Base-by-base conservation (phyloP, 176 grass and related monocot species). In the Coix lacrymajobi region DNA sequence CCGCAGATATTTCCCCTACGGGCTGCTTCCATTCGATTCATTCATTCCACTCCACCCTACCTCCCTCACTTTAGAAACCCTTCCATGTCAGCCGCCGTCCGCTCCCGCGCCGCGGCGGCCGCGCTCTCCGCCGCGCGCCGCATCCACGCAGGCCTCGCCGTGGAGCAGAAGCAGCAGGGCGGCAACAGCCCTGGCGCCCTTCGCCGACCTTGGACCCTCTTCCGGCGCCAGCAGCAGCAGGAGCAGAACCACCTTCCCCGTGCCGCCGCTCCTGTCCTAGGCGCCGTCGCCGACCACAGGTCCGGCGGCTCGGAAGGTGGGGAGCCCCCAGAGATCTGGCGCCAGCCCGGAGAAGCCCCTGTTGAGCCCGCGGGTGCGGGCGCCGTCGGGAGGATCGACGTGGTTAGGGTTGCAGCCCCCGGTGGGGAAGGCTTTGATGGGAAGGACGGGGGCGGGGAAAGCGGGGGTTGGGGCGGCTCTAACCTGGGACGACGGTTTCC, bases 321-420 rank as follows among this genome's bases (percentile, higher is more conserved):
- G 20, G 91, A 93, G 49, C 91, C 81, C 8, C 85, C 91, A 44
- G 91, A 93, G 81, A 90, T 90, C 81, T 93, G 91, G 87, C 81
- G 85, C 31, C 91, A 93, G 84, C 87, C 87, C 17, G 87, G 81
- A 33, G 85, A 90, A 17, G 75, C 66, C 34, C 62, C 76, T 6
- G 11, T 7, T 7, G 77, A 17, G 38, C 31, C 70, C 61, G 61
- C 68, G 11, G 65, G 66, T 2, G 60, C 66, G 51, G 62, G 36
- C 14, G 29, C 46, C 65, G 39, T 86, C 6, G 87, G 87, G 15
- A 86, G 87, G 51, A 79, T 90, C 22, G 85, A 93, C 52, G 87
- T 87, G 11, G 73, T 85, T 79, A 93, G 84, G 77, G 87, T 85
- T 65, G 84, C 80, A 1, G 72, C 24, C 19, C 82, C 78, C 11